phyloP scores from a whole-genome alignment of 116 monocot species.

The Zostera marina region DNA sequence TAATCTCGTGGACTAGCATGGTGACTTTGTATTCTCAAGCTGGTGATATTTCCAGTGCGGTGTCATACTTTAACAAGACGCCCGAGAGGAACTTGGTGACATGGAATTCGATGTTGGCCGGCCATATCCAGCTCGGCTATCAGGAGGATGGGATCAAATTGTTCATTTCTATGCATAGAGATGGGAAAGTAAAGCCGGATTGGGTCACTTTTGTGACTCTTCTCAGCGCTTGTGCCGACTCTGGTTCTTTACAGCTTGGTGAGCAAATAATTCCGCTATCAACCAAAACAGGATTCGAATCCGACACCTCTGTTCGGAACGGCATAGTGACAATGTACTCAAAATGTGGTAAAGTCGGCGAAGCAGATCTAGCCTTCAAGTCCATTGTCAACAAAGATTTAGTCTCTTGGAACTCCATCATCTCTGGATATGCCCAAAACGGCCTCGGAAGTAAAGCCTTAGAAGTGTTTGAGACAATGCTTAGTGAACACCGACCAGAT shows the following conservation, averaged over 20 bases:
- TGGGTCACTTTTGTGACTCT: constrained; percentile 65
- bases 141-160: constrained; percentile 55
- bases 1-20: constrained; percentile 90
- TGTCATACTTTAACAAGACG: constrained; percentile 49
- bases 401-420: constrained; percentile 87
- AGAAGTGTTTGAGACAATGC: constrained; percentile 56
- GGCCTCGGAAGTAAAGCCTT: constrained; percentile 60
- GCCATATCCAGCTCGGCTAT: constrained; percentile 36
- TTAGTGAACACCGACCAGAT: constrained; percentile 18
- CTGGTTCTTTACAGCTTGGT: constrained; percentile 41
- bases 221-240: constrained; percentile 57
- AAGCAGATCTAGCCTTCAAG: constrained; percentile 48
- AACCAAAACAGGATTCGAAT: constrained; percentile 27
- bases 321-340: constrained; percentile 69
- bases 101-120: constrained; percentile 64
- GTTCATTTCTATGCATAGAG: constrained; percentile 47
- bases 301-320: constrained; percentile 48
- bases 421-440: constrained; percentile 80
- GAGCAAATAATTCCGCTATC: constrained; percentile 44
- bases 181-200: constrained; percentile 51
- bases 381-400: constrained; percentile 51
- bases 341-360: constrained; percentile 60
- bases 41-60: constrained; percentile 39
- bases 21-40: constrained; percentile 61
- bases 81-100: constrained; percentile 45